Conservation (phyloP, 2,329 filamentous ascomycete genomes). For the Raffaelea deltoideospora region DNA sequence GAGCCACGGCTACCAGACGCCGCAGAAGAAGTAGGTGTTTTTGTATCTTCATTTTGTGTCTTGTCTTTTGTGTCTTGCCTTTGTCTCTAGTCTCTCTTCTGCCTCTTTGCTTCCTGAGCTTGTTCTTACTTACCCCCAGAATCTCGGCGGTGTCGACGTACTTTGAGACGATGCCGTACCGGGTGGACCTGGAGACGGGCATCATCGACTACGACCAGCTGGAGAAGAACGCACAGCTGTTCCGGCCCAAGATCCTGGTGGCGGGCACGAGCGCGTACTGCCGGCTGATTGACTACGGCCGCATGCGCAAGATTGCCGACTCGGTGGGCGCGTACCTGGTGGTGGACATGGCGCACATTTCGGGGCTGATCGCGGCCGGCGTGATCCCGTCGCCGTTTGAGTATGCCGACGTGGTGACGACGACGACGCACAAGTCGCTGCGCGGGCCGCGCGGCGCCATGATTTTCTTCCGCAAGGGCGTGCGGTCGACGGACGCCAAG, state of each 20-base stretch:
- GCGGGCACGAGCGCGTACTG: constrained; percentile 97
- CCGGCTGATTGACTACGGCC: constrained; percentile 88
- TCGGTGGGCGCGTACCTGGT: constrained; percentile 87
- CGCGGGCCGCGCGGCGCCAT: constrained; percentile 95
- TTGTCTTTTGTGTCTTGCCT: constrained; percentile 30
- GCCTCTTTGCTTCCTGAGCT: too few species aligned
- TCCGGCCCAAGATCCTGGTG: constrained; percentile 90
- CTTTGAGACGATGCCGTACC: constrained; percentile 98
- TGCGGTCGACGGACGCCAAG: constrained; percentile 80
- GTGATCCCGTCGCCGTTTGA: constrained; percentile 90
- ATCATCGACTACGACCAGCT: constrained; percentile 95
- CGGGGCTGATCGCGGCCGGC: constrained; percentile 79
- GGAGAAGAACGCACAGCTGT: constrained; percentile 78
- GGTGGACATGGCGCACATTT: constrained; percentile 98
- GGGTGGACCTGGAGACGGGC: constrained; percentile 75
- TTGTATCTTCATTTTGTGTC: too few species aligned
- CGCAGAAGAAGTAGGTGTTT: constrained; percentile 86
- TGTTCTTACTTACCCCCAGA: constrained; percentile 21
- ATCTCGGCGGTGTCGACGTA: constrained; percentile 97
- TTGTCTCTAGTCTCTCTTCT: too few species aligned
- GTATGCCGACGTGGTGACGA: constrained; percentile 91
- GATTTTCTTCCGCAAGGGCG: constrained; percentile 99
- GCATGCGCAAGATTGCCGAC: constrained; percentile 93
- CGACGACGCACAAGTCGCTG: constrained; percentile 97
- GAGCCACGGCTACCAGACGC: constrained; percentile 95